Evolutionary conservation across 306 rosid genomes (phyloP).

Genomic region (Neltuma alba): DNA sequence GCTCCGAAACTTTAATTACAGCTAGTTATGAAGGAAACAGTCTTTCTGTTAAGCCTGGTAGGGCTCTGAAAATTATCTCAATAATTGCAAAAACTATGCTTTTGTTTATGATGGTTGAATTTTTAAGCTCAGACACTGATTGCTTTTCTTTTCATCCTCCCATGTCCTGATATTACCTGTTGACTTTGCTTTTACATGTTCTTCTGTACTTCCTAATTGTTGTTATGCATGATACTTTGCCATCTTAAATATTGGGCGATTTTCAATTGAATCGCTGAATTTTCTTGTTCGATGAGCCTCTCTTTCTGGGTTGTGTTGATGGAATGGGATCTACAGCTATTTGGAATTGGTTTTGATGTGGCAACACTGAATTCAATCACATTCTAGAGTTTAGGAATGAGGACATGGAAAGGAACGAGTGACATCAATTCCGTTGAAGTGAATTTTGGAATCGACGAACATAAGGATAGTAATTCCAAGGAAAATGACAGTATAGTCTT

Average conservation of each 20-base stretch:
- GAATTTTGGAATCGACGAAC: not conserved
- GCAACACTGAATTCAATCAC: not conserved
- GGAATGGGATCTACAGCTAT: not conserved
- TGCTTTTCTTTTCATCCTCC: too few species aligned
- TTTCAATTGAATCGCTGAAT: not conserved
- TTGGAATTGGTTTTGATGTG: not conserved
- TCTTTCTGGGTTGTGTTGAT: too few species aligned
- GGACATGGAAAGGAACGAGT: not conserved
- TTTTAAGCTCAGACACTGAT: too few species aligned
- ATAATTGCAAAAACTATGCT: not conserved
- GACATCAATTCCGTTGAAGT: not conserved
- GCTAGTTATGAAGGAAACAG: slow-evolving; percentile 9
- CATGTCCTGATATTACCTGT: too few species aligned
- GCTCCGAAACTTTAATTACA: slow-evolving; percentile 3
- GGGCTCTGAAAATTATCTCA: not conserved
- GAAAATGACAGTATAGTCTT: not conserved
- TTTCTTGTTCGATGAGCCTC: too few species aligned
- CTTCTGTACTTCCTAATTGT: not conserved
- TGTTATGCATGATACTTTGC: not conserved
- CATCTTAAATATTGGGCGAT: not conserved
- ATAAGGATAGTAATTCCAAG: not conserved
- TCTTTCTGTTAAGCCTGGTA: not conserved
- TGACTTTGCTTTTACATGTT: not conserved
- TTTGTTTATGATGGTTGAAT: not conserved
- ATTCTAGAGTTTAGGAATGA: not conserved